Conservation (phyloP, 2,329 filamentous ascomycete species). For the Passalora sequoiae region DNA sequence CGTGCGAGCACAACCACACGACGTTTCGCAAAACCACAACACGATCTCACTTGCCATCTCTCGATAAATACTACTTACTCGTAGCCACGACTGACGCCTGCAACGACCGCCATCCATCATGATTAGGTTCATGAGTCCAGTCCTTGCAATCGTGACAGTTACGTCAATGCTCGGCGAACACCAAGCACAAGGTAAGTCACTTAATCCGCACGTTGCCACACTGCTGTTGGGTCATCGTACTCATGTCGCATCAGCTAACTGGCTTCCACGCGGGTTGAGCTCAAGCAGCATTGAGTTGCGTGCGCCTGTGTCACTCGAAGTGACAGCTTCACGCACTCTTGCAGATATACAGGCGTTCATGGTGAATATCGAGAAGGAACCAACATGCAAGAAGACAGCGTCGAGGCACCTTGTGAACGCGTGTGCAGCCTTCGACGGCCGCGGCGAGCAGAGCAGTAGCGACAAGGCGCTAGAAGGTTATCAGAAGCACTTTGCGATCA, state of each 20-base stretch:
- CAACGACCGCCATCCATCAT: too few species aligned
- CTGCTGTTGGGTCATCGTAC: not conserved
- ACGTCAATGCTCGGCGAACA: not conserved
- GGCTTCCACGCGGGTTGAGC: not conserved
- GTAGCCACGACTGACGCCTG: too few species aligned
- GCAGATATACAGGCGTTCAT: constrained; percentile 41
- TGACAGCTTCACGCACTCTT: constrained; percentile 8
- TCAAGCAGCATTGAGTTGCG: not conserved
- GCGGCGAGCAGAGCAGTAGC: constrained; percentile 18
- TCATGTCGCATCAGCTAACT: not conserved
- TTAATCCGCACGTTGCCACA: not conserved
- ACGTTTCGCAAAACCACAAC: too few species aligned
- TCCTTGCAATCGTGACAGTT: not conserved
- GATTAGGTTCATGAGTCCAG: too few species aligned
- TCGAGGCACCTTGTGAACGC: constrained; percentile 49
- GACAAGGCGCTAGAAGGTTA: constrained; percentile 22
- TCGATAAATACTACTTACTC: too few species aligned
- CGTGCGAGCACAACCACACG: too few species aligned
- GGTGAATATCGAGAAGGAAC: constrained; percentile 41
- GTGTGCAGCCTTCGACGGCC: constrained; percentile 46
- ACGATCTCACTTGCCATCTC: too few species aligned
- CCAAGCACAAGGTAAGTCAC: not conserved
- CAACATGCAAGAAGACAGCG: constrained; percentile 52
- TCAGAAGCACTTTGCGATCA: constrained; percentile 56
- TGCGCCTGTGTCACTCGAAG: not conserved